A percentile compares a stretch with the other conserved stretches of the same genome.
These are phyloP conservation scores for Paramecium octaurelia DNA, from an alignment of 73 alveolate genomes.

Conservation along the genomic window DNA sequence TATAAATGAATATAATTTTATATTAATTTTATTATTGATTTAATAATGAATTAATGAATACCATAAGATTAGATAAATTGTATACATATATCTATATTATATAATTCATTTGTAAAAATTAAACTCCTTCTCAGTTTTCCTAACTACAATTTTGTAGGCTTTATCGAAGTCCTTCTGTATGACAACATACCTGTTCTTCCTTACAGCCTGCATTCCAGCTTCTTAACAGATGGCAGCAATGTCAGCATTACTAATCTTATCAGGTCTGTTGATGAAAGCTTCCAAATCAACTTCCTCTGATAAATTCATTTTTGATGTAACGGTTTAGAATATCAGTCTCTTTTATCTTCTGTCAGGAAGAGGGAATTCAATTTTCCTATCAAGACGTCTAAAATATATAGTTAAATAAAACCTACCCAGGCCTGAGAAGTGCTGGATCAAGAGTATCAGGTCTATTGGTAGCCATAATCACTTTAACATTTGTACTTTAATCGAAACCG, in stretches of 20 bases:
- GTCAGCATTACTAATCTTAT: constrained; percentile 98
- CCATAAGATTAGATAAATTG: neutral
- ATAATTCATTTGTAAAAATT: constrained; percentile 65
- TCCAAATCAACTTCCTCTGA: constrained; percentile 98
- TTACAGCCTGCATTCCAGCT: constrained; percentile 98
- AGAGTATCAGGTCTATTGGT: constrained; percentile 97
- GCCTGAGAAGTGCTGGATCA: constrained; percentile 98
- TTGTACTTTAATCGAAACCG: constrained; percentile 92
- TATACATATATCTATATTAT: neutral
- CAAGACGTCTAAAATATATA: constrained; percentile 72
- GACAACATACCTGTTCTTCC: constrained; percentile 97
- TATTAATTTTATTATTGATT: neutral
- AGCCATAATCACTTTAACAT: constrained; percentile 96
- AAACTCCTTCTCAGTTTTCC: constrained; percentile 88
- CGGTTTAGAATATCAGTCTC: constrained; percentile 95
- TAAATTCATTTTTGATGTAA: constrained; percentile 95
- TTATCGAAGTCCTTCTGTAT: constrained; percentile 98
- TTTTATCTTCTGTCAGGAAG: constrained; percentile 97
- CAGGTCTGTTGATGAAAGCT: constrained; percentile 96
- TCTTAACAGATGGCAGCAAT: constrained; percentile 97
- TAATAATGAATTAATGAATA: neutral
- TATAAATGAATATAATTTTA: neutral
- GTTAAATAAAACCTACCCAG: constrained; percentile 69
- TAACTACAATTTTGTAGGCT: constrained; percentile 94
- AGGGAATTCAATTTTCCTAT: constrained; percentile 98